Base-by-base conservation (phyloP, 2,329 filamentous ascomycete genomes). In the Stemphylium vesicarium region DNA sequence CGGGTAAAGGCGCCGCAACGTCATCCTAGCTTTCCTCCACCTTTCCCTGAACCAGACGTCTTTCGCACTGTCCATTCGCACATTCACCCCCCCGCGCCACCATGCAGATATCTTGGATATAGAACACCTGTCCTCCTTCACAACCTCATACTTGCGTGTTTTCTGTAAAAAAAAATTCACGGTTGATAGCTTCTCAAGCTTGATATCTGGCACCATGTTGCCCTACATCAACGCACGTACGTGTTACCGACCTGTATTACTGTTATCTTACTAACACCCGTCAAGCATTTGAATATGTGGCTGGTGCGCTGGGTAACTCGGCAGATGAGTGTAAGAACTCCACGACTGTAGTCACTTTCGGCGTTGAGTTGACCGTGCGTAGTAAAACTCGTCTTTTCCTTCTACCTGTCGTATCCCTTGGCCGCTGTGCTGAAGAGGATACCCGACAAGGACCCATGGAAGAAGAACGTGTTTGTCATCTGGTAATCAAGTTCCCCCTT, bases 351-450 rank as follows among this genome's bases (percentile, higher is more conserved):
- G 6, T 20, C 26, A 5, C 12, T 5, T 48, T 36, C 36, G 13
- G 12, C 29, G 42, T 49, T 69, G 52, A 71, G 42, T 49, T 69
- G 52, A 71, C 45, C n/a, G 44, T 26, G n/a, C 42, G 53, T 66
- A 97, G 93, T 99, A 65, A 99, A 99, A 76, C 89, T 98, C 66
- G 89, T 97, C 68, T 88, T 88, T 73, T 92, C 91, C 6, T 96
- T 98, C 75, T 82, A 99, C 42, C 77, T 96, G 35, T 98, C 95
- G 10, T 99, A 96, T 72, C 95, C 95, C 2, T 83, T 99, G 50
- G 92, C 95, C 42, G 95, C 84, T 20, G 75, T 96, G 22, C 83
- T 99, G 8, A 99, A 99, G 77, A 86, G 95, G 48, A 84, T 99
- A 16, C 94, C 95, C 29, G 95, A 99, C 78, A 79, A 85, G 43